These are phyloP conservation scores for Gastrolobium bilobum DNA, from an alignment of 306 rosid genomes.

Conservation along the genomic window DNA sequence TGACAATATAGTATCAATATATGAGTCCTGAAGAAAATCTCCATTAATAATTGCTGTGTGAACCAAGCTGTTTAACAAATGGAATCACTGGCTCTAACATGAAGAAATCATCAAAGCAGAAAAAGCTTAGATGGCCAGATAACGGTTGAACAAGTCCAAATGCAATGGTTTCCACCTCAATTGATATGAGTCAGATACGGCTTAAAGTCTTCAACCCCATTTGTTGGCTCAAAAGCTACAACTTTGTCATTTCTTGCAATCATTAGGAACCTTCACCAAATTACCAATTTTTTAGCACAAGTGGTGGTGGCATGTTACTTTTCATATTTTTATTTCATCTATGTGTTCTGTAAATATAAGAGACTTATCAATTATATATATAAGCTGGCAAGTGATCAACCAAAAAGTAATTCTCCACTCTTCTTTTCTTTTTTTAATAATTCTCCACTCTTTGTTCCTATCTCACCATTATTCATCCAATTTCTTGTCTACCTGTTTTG, in stretches of 20 bases:
- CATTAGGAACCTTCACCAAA: constrained; percentile 11
- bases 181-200: neutral
- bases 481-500: too few relatives aligned
- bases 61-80: neutral
- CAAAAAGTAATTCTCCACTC: neutral
- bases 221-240: neutral
- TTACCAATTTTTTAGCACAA: neutral
- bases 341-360: neutral
- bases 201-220: neutral
- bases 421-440: too few relatives aligned
- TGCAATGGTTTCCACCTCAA: neutral
- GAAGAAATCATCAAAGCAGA: neutral
- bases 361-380: neutral
- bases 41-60: neutral
- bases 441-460: too few relatives aligned
- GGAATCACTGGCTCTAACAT: neutral
- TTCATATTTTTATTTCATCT: neutral
- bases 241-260: constrained; percentile 19
- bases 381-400: neutral
- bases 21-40: neutral
- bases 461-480: too few relatives aligned
- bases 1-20: neutral
- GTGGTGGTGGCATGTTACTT: constrained; percentile 7
- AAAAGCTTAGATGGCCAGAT: constrained; percentile 14
- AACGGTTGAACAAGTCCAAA: constrained; percentile 12